Percentiles rank a stretch among this genome's conserved stretches.
Evolutionary conservation across 176 grass and related monocot species (phyloP).

Genomic region (Carex parvula): DNA sequence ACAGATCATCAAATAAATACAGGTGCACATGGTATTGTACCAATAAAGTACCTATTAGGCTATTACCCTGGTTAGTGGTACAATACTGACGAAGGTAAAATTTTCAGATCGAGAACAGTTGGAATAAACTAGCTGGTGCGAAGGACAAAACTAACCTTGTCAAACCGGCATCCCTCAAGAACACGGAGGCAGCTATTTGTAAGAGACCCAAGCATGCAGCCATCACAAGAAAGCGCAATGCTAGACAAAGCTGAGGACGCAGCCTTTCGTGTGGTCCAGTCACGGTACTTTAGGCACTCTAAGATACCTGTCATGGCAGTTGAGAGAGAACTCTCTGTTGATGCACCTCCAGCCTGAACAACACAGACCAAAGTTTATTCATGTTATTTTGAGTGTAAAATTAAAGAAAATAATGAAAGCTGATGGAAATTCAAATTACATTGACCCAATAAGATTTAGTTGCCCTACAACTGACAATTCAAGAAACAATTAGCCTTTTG

Average conservation of each 20-base stretch:
- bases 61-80: not conserved
- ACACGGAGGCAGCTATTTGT: constrained; percentile 66
- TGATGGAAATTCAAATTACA: constrained; percentile 9
- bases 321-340: constrained; percentile 55
- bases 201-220: constrained; percentile 56
- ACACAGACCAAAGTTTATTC: not conserved
- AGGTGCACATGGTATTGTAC: not conserved
- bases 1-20: constrained; percentile 5
- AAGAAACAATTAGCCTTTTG: not conserved
- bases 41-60: not conserved
- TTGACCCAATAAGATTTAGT: not conserved
- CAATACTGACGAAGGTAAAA: not conserved
- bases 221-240: constrained; percentile 55
- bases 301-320: constrained; percentile 70
- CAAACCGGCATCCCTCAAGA: constrained; percentile 90
- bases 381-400: not conserved
- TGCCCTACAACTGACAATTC: not conserved
- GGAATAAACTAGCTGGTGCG: not conserved
- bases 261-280: constrained; percentile 88
- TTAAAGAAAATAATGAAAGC: constrained; percentile 17
- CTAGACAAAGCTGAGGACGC: constrained; percentile 67
- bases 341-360: constrained; percentile 79
- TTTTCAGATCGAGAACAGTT: not conserved
- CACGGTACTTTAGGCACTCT: constrained; percentile 72
- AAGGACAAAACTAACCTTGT: constrained; percentile 54